Percentiles rank a stretch among this genome's conserved stretches.
phyloP scores from a whole-genome alignment of 768 basidiomycete species.

The Hypsizygus marmoreus region DNA sequence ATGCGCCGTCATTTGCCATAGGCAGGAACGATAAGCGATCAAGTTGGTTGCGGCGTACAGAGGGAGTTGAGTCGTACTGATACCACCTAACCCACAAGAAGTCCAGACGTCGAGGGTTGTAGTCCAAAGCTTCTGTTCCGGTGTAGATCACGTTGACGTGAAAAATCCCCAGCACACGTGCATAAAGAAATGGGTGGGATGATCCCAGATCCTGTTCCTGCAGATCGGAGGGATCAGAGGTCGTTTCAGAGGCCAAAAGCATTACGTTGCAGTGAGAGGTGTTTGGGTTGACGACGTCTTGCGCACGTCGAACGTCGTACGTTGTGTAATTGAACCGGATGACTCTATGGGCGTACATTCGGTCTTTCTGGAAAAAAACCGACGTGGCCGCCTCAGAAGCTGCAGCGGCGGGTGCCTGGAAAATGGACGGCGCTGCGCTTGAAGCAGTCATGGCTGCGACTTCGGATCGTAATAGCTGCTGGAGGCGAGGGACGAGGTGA shows the following conservation, averaged over 20 bases:
- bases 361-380: too few relatives aligned
- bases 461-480: neutral
- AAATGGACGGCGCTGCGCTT: slow-evolving; percentile 10
- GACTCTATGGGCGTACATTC: slow-evolving; percentile 27
- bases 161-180: slow-evolving; percentile 25
- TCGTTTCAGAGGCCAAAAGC: slow-evolving; percentile 17
- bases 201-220: neutral
- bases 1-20: too few relatives aligned
- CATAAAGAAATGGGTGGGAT: slow-evolving; percentile 31
- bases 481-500: neutral
- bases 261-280: slow-evolving; percentile 31
- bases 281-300: slow-evolving; percentile 26
- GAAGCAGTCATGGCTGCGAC: neutral
- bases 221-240: neutral
- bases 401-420: slow-evolving; percentile 12
- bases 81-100: slow-evolving; percentile 35
- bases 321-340: slow-evolving; percentile 42
- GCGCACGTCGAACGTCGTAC: slow-evolving; percentile 43
- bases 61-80: too few relatives aligned
- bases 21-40: too few relatives aligned
- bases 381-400: too few relatives aligned
- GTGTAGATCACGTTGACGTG: slow-evolving; percentile 26
- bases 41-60: too few relatives aligned
- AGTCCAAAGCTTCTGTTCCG: neutral
- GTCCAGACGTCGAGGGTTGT: slow-evolving; percentile 19